A percentile compares a stretch with the other conserved stretches of the same genome.
Evolutionary conservation across 257 asterid genomes (phyloP).

Genomic region (Capsicum baccatum): DNA sequence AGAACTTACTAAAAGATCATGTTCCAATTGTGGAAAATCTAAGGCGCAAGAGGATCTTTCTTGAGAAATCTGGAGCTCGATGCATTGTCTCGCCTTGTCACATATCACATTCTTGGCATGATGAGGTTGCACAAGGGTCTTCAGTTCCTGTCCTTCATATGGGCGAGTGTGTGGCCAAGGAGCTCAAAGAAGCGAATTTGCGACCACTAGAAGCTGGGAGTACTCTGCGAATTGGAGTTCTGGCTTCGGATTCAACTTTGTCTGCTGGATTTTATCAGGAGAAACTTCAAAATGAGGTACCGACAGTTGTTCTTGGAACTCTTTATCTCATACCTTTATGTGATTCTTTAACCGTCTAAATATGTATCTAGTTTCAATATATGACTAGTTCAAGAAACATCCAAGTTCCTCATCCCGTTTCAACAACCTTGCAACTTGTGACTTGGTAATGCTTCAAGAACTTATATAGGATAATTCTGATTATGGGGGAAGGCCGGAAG

Average conservation of each 20-base stretch:
- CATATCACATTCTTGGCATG: conserved; percentile 65
- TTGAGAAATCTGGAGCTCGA: conserved; percentile 67
- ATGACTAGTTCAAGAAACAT: background rate
- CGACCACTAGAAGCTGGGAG: conserved; percentile 80
- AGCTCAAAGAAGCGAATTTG: conserved; percentile 64
- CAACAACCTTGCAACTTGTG: background rate
- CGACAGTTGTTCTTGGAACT: background rate
- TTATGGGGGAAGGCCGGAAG: background rate
- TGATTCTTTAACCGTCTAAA: background rate
- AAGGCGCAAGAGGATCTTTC: conserved; percentile 55
- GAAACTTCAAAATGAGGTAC: conserved; percentile 70
- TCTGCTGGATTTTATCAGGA: conserved; percentile 60
- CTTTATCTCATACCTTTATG: background rate
- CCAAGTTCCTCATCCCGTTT: background rate
- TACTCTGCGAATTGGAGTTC: conserved; percentile 61
- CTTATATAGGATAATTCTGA: background rate
- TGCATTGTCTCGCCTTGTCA: conserved; percentile 82
- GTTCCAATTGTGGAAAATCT: conserved; percentile 51
- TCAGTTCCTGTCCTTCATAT: conserved; percentile 66
- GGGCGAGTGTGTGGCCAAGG: conserved; percentile 79
- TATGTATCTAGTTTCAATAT: background rate
- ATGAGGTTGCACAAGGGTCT: conserved; percentile 62
- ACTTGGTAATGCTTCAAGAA: background rate
- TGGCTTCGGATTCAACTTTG: conserved; percentile 49
- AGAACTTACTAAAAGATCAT: conserved; percentile 29